Base-by-base conservation (phyloP, 805 yeast species). In the Alloascoidea africana region DNA sequence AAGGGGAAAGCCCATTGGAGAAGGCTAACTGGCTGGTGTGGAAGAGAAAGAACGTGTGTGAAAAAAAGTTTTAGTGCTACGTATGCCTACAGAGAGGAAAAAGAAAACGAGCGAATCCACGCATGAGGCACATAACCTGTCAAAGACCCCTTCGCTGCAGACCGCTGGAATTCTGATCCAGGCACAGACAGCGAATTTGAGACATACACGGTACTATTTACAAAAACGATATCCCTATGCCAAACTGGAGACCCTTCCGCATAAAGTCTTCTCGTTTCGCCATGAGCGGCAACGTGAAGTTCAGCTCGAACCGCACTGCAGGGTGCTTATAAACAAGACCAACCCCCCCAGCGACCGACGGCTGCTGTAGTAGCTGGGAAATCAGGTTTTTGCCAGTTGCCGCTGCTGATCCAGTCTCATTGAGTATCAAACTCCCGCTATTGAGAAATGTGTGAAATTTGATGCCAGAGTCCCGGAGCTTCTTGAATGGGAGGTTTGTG, bases 231-330 rank as follows among this genome's bases (percentile, higher is more conserved):
- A 75, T 46, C 0, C 83, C 83, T 32, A 75, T 62, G 17, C 83
- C 83, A 44, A 72, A 72, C 49, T 75, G 82, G 18, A 80, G 53
- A 0, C 87, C 87, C 42, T 76, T 77, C 46, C 79, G 63, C 8
- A 64, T 49, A 3, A 62, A 54, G 46, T 73, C 83, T 32, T 60
- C 56, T 3, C 57, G 54, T 41, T 70, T 68, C 0, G 68, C 64
- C 4, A 68, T 63, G 17, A 80, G 43, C 1, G 89, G 89, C 33
- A 76, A 48, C 2, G 73, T 68, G 39, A 78, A 67, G 47, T 74
- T 75, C 37, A 80, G 61, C 49, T 79, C 84, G 47, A 80, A 73
- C 38, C 81, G 59, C 1, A 85, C 84, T 35, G 68, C 65, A 4
- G 81, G 77, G 44, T 73, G 79, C 36, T 67, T 66, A 44, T 75